Percentiles rank a stretch among this genome's conserved stretches.
Conservation (phyloP, 192 early-diverging fungal species). For the Coemansia biformis region DNA sequence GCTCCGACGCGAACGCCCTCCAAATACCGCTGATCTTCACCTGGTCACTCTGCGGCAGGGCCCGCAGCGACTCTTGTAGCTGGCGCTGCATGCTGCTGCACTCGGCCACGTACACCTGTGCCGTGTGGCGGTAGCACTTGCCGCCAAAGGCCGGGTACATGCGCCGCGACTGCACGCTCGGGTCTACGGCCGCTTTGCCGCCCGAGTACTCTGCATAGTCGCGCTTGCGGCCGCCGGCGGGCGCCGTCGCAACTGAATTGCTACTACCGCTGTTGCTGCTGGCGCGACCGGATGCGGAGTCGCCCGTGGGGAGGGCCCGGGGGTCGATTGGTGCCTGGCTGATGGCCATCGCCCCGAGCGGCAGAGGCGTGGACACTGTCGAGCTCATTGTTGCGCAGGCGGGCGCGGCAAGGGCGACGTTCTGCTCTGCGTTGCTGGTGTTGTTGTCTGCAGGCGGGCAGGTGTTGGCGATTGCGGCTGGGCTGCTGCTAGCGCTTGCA, state of each 20-base stretch:
- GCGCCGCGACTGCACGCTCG: conserved; percentile 24
- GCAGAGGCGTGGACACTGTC: too few species aligned
- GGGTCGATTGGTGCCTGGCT: neutral
- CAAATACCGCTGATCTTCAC: conserved; percentile 65
- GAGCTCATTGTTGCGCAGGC: neutral
- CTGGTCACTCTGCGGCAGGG: conserved; percentile 54
- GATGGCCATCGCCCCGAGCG: too few species aligned
- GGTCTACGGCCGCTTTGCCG: conserved; percentile 8
- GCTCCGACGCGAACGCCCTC: conserved; percentile 63
- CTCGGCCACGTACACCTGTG: conserved; percentile 46
- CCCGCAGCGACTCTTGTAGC: conserved; percentile 55
- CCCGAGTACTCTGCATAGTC: conserved; percentile 20
- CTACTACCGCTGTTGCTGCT: neutral
- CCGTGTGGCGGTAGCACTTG: conserved; percentile 51
- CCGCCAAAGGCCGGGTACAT: conserved; percentile 47
- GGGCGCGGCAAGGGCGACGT: too few species aligned
- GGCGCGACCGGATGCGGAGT: too few species aligned
- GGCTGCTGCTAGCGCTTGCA: neutral
- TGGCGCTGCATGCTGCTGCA: conserved; percentile 29
- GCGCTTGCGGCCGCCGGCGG: conserved; percentile 27
- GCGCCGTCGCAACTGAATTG: neutral
- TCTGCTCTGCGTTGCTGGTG: too few species aligned
- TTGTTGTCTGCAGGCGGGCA: too few species aligned
- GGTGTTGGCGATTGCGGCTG: neutral
- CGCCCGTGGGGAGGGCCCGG: neutral